Evolutionary conservation across 176 grass and related monocot species (phyloP), one percentile per base, ranked within the genome.

Genomic region (Miscanthus lutarioriparius): DNA sequence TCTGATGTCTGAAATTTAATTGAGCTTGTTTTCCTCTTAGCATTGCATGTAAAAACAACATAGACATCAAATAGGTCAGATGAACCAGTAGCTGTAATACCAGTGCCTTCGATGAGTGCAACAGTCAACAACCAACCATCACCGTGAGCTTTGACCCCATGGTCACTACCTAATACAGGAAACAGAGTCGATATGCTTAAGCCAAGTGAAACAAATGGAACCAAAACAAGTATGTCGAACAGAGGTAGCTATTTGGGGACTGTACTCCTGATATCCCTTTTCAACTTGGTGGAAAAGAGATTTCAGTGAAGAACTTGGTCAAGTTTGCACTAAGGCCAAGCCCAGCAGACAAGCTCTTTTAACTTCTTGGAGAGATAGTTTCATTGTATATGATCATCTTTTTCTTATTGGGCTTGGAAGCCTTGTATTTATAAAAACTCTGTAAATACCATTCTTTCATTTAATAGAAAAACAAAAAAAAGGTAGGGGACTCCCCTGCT

Each of bases 81-180:
- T 64, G 91, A 92, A 74, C 67, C 85, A 79, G 87, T 74, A 82
- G 83, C 32, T 77, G 67, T 75, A 75, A 98, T 72, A 74, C 87
- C 85, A 54, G 58, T 88, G 37, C 93, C 96, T 86, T 93, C 96
- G 19, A 98, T 89, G 85, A 98, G 91, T 17, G 96, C 96, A 87
- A 95, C 87, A 80, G 96, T 98, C 79, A 98, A 56, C 81, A 98
- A 84, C 96, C 96, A 98, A 67, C 96, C 96, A 58, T 98, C 91
- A 35, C 96, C 96, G 59, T 93, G 96, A 92, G 96, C 96, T 86
- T 90, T 98, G 69, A 98, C 56, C 39, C 96, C 96, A 83, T 98
- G 96, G 44, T 98, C 96, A 85, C 89, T 98, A 71, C 93, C 96
- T 98, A 78, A 69, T 75, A 75, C 20, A 75, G 28, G 22, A 48